These are phyloP conservation scores for Trichoderma guizhouense DNA, from an alignment of 2,329 filamentous ascomycete genomes.

Conservation along the genomic window DNA sequence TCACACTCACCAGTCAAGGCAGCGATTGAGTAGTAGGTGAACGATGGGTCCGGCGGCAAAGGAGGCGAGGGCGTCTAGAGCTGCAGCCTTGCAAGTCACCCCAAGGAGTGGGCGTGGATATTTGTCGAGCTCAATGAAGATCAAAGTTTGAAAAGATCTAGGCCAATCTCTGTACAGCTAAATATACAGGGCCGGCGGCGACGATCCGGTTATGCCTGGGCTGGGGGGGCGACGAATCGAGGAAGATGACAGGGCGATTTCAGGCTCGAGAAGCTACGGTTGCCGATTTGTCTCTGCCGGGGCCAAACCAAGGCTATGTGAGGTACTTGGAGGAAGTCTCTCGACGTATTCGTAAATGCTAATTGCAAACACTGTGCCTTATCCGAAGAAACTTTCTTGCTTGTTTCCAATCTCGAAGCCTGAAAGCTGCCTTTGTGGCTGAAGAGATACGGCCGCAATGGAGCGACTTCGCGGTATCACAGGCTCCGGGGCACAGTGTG, in stretches of 20 bases:
- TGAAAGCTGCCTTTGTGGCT: not conserved
- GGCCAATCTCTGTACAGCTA: conserved; percentile 1
- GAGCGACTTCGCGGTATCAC: not conserved
- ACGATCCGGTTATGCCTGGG: not conserved
- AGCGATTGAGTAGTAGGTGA: not conserved
- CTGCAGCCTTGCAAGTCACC: conserved; percentile 13
- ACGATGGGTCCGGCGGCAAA: conserved; percentile 6
- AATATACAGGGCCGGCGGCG: not conserved
- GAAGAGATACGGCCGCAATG: not conserved
- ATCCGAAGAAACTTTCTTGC: not conserved
- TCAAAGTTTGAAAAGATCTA: not conserved
- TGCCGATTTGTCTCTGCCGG: not conserved
- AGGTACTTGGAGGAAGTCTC: not conserved
- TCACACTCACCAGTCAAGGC: conserved; percentile 12
- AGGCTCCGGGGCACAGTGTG: conserved; percentile 8
- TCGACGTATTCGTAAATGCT: not conserved
- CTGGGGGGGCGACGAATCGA: not conserved
- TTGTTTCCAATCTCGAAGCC: not conserved
- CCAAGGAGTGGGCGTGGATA: not conserved
- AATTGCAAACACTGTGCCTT: not conserved
- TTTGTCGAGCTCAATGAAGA: not conserved
- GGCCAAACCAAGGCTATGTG: not conserved
- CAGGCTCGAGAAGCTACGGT: conserved; percentile 3
- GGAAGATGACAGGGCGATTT: not conserved
- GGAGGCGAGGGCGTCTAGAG: not conserved